phyloP scores from a whole-genome alignment of 805 yeast genomes.

The Cyberlindnera petersonii region DNA sequence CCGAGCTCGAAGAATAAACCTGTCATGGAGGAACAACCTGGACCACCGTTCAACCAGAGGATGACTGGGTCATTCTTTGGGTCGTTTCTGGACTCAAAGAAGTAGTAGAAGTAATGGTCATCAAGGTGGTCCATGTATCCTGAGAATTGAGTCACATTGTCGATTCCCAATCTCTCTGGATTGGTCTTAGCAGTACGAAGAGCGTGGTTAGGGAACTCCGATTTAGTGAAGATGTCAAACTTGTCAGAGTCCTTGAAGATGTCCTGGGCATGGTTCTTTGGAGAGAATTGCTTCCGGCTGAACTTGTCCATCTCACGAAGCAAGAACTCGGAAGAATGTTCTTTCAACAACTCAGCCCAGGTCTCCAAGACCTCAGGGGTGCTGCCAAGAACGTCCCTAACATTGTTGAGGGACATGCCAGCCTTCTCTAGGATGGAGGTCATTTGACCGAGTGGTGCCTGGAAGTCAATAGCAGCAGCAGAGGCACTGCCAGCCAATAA shows the following conservation, averaged over 20 bases:
- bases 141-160: constrained; percentile 71
- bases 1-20: constrained; percentile 92
- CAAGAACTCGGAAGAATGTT: constrained; percentile 25
- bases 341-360: constrained; percentile 33
- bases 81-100: constrained; percentile 86
- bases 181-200: constrained; percentile 18
- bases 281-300: constrained; percentile 14
- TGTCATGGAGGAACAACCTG: constrained; percentile 90
- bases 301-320: constrained; percentile 12
- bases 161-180: constrained; percentile 63
- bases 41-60: constrained; percentile 92
- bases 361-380: constrained; percentile 16
- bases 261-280: constrained; percentile 16
- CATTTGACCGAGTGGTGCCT: constrained; percentile 12
- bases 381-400: constrained; percentile 5
- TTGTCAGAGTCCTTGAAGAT: constrained; percentile 5
- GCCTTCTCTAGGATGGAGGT: constrained; percentile 9
- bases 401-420: constrained; percentile 8
- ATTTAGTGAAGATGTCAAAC: constrained; percentile 8
- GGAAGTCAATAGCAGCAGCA: constrained; percentile 15
- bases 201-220: constrained; percentile 15
- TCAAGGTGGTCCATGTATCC: constrained; percentile 79
- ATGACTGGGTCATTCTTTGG: constrained; percentile 84
- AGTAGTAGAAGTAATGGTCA: constrained; percentile 84
- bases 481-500: constrained; percentile 9